These are phyloP conservation scores for Sindora glabra DNA, from an alignment of 306 rosid genomes.

Conservation along the genomic window DNA sequence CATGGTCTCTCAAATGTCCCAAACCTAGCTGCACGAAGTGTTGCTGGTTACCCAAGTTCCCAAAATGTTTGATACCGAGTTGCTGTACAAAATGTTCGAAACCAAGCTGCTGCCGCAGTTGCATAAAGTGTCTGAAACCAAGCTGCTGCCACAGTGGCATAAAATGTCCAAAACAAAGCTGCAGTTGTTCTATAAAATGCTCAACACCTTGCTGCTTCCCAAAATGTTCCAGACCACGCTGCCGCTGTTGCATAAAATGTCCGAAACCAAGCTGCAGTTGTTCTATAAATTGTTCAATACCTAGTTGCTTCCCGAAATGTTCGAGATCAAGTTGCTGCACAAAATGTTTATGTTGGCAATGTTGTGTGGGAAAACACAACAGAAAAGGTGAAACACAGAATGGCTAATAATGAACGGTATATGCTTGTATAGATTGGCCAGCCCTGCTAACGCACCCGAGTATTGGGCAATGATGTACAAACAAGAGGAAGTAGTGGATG, in stretches of 20 bases:
- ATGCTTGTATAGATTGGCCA: conserved; percentile 41
- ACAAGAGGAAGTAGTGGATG: conserved; percentile 34
- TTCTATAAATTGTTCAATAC: conserved; percentile 18
- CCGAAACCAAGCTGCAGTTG: conserved; percentile 31
- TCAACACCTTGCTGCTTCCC: conserved; percentile 31
- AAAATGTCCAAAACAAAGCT: conserved; percentile 26
- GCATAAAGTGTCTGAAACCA: conserved; percentile 18
- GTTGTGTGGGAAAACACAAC: conserved; percentile 41
- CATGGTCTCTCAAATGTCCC: conserved; percentile 31
- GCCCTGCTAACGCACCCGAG: conserved; percentile 38
- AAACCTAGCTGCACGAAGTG: conserved; percentile 31
- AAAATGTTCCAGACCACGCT: conserved; percentile 27
- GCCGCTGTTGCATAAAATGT: conserved; percentile 18
- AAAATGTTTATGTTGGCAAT: conserved; percentile 41
- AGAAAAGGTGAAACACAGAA: conserved; percentile 24
- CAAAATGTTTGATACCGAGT: conserved; percentile 24
- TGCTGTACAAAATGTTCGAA: conserved; percentile 21
- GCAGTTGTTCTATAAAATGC: conserved; percentile 24
- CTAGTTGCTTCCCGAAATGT: conserved; percentile 31
- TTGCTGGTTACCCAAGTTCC: conserved; percentile 27
- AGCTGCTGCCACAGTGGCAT: conserved; percentile 29
- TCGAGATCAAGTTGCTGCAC: conserved; percentile 29
- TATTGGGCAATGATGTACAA: conserved; percentile 38
- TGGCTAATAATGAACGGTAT: conserved; percentile 33
- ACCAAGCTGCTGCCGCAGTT: conserved; percentile 4